phyloP scores from a whole-genome alignment of 345 rosid genomes.

The Aurinia saxatilis region DNA sequence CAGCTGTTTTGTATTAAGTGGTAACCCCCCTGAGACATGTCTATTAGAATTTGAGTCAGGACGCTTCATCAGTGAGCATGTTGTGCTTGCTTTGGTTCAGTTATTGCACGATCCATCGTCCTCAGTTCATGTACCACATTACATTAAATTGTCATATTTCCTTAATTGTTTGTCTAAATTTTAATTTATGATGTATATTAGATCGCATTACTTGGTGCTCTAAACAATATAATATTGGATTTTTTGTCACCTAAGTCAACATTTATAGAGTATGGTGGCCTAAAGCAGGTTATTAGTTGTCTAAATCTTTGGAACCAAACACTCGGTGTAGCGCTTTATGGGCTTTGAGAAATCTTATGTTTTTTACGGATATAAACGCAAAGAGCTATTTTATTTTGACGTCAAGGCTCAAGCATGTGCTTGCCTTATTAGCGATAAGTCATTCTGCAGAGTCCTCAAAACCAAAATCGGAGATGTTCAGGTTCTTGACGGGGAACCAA shows the following conservation, averaged over 20 bases:
- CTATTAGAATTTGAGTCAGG: slow-evolving; percentile 68
- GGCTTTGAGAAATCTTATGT: slow-evolving; percentile 75
- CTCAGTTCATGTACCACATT: slow-evolving; percentile 55
- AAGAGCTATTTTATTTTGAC: slow-evolving; percentile 51
- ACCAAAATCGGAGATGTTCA: too few species aligned
- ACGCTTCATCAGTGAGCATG: slow-evolving; percentile 64
- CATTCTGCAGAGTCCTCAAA: too few species aligned
- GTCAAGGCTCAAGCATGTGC: too few species aligned
- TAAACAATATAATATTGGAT: slow-evolving; percentile 73
- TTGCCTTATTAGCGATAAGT: too few species aligned
- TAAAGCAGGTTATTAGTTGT: slow-evolving; percentile 58
- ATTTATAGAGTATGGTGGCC: too few species aligned
- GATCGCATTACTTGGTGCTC: slow-evolving; percentile 80
- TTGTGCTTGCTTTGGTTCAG: too few species aligned
- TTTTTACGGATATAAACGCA: slow-evolving; percentile 64
- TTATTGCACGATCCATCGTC: slow-evolving; percentile 54
- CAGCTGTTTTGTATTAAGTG: neutral
- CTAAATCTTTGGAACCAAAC: slow-evolving; percentile 69
- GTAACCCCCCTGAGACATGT: slow-evolving; percentile 32
- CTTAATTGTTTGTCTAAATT: neutral
- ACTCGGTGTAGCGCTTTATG: slow-evolving; percentile 59
- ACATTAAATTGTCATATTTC: slow-evolving; percentile 1
- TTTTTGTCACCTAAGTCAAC: too few species aligned
- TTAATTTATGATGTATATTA: too few species aligned
- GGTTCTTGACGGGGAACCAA: too few species aligned